Percentiles rank a stretch among this genome's conserved stretches.
Evolutionary conservation across 208 protist genomes (phyloP).

Genomic region (Porcisia hertigi): DNA sequence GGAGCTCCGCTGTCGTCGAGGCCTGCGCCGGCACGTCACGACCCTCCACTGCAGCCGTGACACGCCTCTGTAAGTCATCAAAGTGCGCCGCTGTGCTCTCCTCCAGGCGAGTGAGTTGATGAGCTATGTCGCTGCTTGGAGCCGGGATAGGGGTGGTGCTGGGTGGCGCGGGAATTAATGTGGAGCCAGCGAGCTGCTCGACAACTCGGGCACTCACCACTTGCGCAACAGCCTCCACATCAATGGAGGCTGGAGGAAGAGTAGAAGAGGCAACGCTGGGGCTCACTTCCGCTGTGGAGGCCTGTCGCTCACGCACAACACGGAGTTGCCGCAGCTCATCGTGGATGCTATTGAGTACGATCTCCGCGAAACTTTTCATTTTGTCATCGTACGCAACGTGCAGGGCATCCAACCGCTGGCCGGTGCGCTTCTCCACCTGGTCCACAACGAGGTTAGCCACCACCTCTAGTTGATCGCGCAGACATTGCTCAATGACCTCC

Average conservation of each 20-base stretch:
- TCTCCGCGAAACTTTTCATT: conserved; percentile 37
- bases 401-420: conserved; percentile 36
- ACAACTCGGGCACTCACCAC: conserved; percentile 27
- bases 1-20: conserved; percentile 4
- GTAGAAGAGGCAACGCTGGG: neutral
- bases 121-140: neutral
- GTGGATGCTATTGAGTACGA: conserved; percentile 52
- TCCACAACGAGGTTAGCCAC: conserved; percentile 68
- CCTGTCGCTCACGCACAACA: conserved; percentile 9
- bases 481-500: conserved; percentile 45
- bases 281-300: neutral
- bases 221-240: conserved; percentile 25
- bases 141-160: neutral
- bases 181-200: conserved; percentile 11
- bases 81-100: conserved; percentile 25
- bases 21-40: neutral
- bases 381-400: conserved; percentile 38
- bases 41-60: conserved; percentile 3
- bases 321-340: conserved; percentile 43
- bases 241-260: conserved; percentile 2
- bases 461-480: conserved; percentile 60
- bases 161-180: neutral
- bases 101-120: conserved; percentile 16
- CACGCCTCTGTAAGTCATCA: conserved; percentile 16
- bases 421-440: conserved; percentile 35